Evolutionary conservation across 176 grass and related monocot genomes (phyloP), one percentile per base, ranked within the genome.

Genomic region (Rhipidocladum racemiflorum): DNA sequence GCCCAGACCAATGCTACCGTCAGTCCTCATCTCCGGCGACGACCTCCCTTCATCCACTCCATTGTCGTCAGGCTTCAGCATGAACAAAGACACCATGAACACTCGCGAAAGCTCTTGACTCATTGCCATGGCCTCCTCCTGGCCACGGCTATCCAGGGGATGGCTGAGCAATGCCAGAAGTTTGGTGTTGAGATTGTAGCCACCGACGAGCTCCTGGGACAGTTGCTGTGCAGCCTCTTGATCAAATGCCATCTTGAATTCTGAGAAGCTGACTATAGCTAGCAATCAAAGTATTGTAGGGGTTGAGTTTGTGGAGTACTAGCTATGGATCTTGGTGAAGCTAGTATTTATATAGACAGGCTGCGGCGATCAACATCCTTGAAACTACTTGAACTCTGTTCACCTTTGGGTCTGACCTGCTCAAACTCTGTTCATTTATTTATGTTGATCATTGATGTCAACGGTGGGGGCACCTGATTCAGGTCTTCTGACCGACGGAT

Each of bases 371-470:
- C 57, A 72, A 21, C 4, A 28, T 29, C 76, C 24, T 54, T 68
- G 48, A 7, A 48, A 44, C 9, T 30, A 18, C 55, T 20, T 15
- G 61, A 49, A 24, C 21, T 28, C 4, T 56, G 32, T 35, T 61
- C 8, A 38, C 14, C 14, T 76, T 38, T 56, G 16, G 43, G 64
- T 54, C 55, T 87, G 85, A 81, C 78, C 59, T 30, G 51, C 70
- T 87, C 72, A 89, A 82, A 77, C 65, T 29, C 16, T 49, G 30
- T 18, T 42, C 57, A 46, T 32, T 54, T 28, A 36, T 81, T 40
- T 78, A 73, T 42, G 73, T 72, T 86, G 87, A 81, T 82, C 79
- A 49, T 57, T 28, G 4, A 28, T 83, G 74, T 90, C 88, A 83
- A 72, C 60, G 29, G 27, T 27, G 13, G 7, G 39, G 32, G 21